A percentile compares a stretch with the other conserved stretches of the same genome.
Conservation (phyloP, 2,329 filamentous ascomycete genomes). For the Epichloe gansuensis region DNA sequence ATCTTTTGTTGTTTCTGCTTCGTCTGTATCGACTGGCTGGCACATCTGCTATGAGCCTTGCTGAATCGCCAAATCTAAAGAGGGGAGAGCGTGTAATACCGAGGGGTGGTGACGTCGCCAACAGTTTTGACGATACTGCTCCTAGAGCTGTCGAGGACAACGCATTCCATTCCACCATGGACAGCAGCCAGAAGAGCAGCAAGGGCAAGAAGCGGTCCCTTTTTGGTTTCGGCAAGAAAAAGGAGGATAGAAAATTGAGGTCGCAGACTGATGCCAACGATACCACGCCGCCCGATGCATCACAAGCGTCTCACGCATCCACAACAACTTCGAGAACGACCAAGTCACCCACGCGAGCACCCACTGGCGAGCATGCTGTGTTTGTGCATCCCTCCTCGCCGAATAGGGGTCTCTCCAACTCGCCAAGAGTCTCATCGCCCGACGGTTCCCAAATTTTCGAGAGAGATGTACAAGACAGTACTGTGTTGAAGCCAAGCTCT, state of each 20-base stretch:
- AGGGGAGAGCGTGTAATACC: slow-evolving; percentile 6
- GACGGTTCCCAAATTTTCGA: slow-evolving; percentile 79
- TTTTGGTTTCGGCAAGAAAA: slow-evolving; percentile 52
- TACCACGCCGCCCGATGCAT: slow-evolving; percentile 16
- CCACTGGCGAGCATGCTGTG: slow-evolving; percentile 24
- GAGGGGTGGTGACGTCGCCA: slow-evolving; percentile 10
- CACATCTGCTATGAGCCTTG: slow-evolving; percentile 17
- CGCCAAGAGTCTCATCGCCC: slow-evolving; percentile 65
- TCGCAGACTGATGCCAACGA: slow-evolving; percentile 21
- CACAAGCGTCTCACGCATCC: slow-evolving; percentile 1
- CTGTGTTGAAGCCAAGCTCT: slow-evolving; percentile 53
- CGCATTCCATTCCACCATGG: slow-evolving; percentile 16
- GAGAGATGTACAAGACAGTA: slow-evolving; percentile 78
- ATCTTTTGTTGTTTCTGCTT: neutral
- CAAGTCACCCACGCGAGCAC: slow-evolving; percentile 23
- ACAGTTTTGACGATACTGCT: slow-evolving; percentile 18
- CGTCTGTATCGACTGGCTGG: neutral
- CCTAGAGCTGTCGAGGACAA: slow-evolving; percentile 17
- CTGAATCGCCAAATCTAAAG: slow-evolving; percentile 14
- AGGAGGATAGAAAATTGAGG: slow-evolving; percentile 29
- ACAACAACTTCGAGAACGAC: slow-evolving; percentile 14
- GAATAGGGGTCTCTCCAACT: slow-evolving; percentile 51
- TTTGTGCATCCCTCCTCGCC: slow-evolving; percentile 49
- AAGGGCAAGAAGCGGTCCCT: slow-evolving; percentile 43
- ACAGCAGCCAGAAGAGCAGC: slow-evolving; percentile 11